Percentiles rank a stretch among this genome's conserved stretches.
Evolutionary conservation across 768 basidiomycete species (phyloP).

Genomic region (Lentinula edodes): DNA sequence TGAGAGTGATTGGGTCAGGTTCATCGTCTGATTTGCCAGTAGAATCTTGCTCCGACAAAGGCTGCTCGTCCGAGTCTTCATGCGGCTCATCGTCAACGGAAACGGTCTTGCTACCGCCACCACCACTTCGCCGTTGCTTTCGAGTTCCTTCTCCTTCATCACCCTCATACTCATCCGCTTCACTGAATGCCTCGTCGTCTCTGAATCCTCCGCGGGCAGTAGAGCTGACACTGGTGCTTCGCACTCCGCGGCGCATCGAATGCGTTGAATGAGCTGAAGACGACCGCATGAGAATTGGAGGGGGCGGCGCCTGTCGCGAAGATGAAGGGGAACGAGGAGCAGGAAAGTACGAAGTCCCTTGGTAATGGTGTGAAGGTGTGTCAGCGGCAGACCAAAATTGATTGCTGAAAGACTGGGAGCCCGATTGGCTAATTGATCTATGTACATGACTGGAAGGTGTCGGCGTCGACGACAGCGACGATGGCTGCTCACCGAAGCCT

Average conservation of each 20-base stretch:
- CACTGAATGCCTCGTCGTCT: constrained; percentile 45
- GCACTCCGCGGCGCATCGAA: constrained; percentile 40
- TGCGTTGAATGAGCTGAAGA: constrained; percentile 41
- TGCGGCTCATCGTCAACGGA: constrained; percentile 27
- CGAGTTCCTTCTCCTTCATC: constrained; percentile 40
- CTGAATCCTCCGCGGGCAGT: constrained; percentile 35
- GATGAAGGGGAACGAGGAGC: constrained; percentile 33
- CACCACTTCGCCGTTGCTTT: constrained; percentile 20
- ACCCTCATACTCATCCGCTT: constrained; percentile 46
- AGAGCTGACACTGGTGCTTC: constrained; percentile 63
- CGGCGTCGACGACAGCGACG: constrained; percentile 33
- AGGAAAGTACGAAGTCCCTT: constrained; percentile 64
- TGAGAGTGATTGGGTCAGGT: constrained; percentile 88
- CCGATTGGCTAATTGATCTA: constrained; percentile 33
- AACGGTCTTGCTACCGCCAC: constrained; percentile 34
- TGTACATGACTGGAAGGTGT: constrained; percentile 35
- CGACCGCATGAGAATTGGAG: constrained; percentile 40
- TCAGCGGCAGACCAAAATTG: constrained; percentile 44
- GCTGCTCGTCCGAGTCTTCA: constrained; percentile 28
- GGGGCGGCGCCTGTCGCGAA: constrained; percentile 21
- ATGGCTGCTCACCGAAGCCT: constrained; percentile 7
- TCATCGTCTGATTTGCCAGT: constrained; percentile 33
- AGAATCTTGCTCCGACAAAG: constrained; percentile 31
- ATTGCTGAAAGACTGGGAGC: constrained; percentile 15
- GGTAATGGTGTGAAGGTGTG: constrained; percentile 59